Conservation (phyloP, 2,329 filamentous ascomycete species). For the Diaporthe citrichinensis region DNA sequence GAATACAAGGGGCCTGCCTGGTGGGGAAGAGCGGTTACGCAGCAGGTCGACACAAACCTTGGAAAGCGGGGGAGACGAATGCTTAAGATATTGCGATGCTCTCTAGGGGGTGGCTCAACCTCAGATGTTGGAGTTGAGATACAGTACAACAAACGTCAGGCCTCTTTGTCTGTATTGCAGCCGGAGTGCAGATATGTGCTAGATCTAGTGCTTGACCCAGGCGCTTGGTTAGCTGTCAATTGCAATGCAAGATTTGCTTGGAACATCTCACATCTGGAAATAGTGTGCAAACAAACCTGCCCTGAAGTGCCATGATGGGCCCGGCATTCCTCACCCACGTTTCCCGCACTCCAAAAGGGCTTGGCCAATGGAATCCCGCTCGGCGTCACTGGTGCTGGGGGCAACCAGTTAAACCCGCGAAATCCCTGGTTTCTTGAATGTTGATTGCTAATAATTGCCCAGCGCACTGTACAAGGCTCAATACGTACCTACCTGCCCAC, state of each 20-base stretch:
- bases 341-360: neutral
- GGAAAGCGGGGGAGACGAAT: constrained; percentile 10
- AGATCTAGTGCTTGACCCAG: neutral
- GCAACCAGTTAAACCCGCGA: neutral
- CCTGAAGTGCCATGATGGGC: neutral
- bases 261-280: neutral
- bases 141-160: neutral
- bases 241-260: neutral
- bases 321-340: neutral
- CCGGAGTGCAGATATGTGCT: neutral
- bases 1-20: neutral
- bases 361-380: constrained; percentile 7
- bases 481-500: neutral
- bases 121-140: neutral
- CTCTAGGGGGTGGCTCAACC: neutral
- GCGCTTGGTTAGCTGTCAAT: neutral
- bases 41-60: constrained; percentile 6
- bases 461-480: neutral
- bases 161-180: neutral
- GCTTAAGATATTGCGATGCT: constrained; percentile 19
- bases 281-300: neutral
- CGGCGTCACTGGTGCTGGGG: constrained; percentile 15
- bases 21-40: constrained; percentile 5
- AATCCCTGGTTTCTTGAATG: constrained; percentile 5
- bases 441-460: constrained; percentile 26